These are phyloP conservation scores for Ilyonectria sp. DNA, from an alignment of 2,329 filamentous ascomycete species.

Conservation along the genomic window DNA sequence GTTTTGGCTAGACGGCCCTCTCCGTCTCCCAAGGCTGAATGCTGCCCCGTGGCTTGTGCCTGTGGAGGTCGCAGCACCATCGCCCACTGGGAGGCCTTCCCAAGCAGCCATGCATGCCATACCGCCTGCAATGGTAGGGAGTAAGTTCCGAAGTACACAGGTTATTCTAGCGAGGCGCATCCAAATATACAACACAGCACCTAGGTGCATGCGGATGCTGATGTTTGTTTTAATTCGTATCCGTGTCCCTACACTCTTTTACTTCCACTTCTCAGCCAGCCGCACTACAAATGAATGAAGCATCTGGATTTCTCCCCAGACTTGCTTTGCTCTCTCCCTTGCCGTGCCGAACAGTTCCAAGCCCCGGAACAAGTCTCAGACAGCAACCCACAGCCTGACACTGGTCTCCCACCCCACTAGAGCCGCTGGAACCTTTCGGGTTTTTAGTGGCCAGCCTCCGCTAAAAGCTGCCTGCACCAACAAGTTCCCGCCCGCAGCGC, in stretches of 20 bases:
- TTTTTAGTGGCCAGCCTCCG: constrained; percentile 23
- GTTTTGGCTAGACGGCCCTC: constrained; percentile 3
- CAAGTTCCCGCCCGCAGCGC: not conserved
- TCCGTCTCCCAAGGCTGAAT: constrained; percentile 24
- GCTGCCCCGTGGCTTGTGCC: constrained; percentile 18
- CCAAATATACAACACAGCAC: constrained; percentile 10
- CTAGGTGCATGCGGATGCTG: constrained; percentile 1
- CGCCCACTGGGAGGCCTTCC: constrained; percentile 23
- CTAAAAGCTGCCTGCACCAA: constrained; percentile 13
- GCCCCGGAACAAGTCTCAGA: constrained; percentile 16
- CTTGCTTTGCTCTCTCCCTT: not conserved
- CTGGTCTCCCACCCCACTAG: constrained; percentile 13
- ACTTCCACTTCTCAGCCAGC: not conserved
- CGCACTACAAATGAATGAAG: constrained; percentile 17
- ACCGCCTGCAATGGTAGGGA: too few relatives aligned
- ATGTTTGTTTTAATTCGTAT: not conserved
- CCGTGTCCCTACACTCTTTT: not conserved
- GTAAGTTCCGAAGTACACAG: not conserved
- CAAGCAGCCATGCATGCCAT: constrained; percentile 12
- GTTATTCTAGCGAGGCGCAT: not conserved
- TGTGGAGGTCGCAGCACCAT: constrained; percentile 13
- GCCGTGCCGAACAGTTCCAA: constrained; percentile 14
- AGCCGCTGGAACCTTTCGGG: constrained; percentile 5
- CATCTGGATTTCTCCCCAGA: not conserved
- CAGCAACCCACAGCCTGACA: constrained; percentile 19